Evolutionary conservation across 495 filamentous ascomycete species (phyloP), one percentile per base, ranked within the genome.

Genomic region (Aspergillus homomorphus): DNA sequence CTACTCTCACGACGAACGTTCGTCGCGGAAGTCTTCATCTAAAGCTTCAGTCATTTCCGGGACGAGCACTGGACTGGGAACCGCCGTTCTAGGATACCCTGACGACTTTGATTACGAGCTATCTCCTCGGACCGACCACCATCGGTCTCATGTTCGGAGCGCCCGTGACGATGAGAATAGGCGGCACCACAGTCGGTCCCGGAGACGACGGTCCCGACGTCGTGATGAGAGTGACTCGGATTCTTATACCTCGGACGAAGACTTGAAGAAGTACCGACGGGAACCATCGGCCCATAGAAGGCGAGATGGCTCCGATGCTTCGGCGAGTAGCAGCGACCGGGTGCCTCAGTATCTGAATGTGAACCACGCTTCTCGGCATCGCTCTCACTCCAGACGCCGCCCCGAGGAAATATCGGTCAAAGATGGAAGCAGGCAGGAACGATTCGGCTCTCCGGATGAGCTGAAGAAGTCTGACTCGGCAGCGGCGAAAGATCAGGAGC

Each of bases 61-160:
- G 15, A 49, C 70, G 4, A 53, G 60, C 8, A 60, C 66, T 28
- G 76, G 75, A 15, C 66, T 76, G 10, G 76, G 77, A 19, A 79
- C 77, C 3, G 76, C 74, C 2, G 77, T 66, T 1, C 59, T 77
- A 33, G 71, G 69, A 20, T 76, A 75, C 54, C 70, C 70, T 3
- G 76, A 76, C 44, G 58, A 70, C 45, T 66, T 65, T n/a, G 71
- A 77, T 19, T 69, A 69, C 54, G 72, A 76, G 20, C 67, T 59
- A 24, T 64, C 61, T 10, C 38, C 63, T 1, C 45, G 62, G 53
- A 22, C 49, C 16, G 59, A 64, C 21, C 57, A 53, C 21, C 59
- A 60, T 58, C 66, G 53, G 1, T 60, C 61, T 8, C 51, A 43
- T 22, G 60, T 56, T 3, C 18, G 43, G 33, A 42, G 46, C 15